Evolutionary conservation across 2,329 filamentous ascomycete species (phyloP).

Genomic region (Hansfordia pulvinata): DNA sequence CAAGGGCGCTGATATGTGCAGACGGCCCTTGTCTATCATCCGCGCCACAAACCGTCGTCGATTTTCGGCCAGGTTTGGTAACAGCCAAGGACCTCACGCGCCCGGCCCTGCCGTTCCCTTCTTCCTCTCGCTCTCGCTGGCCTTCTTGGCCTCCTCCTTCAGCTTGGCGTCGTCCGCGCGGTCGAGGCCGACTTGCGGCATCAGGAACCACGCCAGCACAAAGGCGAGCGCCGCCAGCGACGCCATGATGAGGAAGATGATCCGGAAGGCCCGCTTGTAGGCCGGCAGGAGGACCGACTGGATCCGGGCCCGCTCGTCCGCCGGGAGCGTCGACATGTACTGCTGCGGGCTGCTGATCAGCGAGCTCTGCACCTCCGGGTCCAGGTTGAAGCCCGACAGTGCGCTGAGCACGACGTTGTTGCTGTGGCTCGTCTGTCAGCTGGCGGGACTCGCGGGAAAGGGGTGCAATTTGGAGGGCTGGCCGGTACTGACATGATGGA

Average conservation of each 20-base stretch:
- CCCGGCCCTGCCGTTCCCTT: too few species aligned
- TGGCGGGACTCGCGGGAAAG: background rate
- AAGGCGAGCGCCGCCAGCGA: constrained; percentile 20
- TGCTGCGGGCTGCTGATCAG: constrained; percentile 19
- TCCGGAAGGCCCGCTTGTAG: constrained; percentile 20
- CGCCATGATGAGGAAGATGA: constrained; percentile 24
- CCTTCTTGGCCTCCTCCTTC: too few species aligned
- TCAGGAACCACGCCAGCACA: constrained; percentile 21
- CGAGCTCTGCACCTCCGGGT: constrained; percentile 8
- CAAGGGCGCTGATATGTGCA: too few species aligned
- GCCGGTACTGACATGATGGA: constrained; percentile 19
- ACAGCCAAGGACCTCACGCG: too few species aligned
- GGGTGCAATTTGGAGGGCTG: background rate
- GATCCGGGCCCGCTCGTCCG: constrained; percentile 14
- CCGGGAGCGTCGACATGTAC: constrained; percentile 15
- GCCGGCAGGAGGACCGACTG: constrained; percentile 19
- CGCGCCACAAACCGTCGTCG: too few species aligned
- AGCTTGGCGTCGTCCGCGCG: constrained; percentile 20
- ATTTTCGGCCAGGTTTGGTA: too few species aligned
- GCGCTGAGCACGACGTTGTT: constrained; percentile 22
- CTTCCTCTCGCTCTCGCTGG: too few species aligned
- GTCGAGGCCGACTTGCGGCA: constrained; percentile 23
- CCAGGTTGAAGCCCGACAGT: constrained; percentile 13
- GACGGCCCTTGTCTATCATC: too few species aligned
- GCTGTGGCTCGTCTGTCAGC: too few species aligned